These are phyloP conservation scores for Bipolaris cookei DNA, from an alignment of 2,329 filamentous ascomycete genomes.

Conservation along the genomic window DNA sequence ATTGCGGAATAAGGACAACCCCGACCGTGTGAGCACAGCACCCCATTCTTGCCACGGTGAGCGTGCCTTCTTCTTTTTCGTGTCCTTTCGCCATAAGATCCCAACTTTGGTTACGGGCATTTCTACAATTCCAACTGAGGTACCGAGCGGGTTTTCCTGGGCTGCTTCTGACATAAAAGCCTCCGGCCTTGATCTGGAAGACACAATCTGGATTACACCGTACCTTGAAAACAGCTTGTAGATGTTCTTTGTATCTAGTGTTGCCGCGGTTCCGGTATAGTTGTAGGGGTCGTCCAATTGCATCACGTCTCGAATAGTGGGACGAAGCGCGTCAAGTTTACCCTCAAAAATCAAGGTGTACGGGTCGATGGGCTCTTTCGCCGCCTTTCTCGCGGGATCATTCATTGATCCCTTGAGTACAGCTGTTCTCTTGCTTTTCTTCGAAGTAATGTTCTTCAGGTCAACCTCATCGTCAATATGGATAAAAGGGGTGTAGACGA, in stretches of 20 bases:
- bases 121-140: constrained; percentile 86
- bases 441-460: constrained; percentile 72
- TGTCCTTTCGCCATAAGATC: constrained; percentile 90
- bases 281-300: constrained; percentile 89
- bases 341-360: constrained; percentile 93
- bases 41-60: constrained; percentile 99
- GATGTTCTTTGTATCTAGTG: constrained; percentile 78
- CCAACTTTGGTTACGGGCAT: constrained; percentile 98
- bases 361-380: constrained; percentile 89
- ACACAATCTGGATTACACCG: constrained; percentile 92
- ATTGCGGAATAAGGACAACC: constrained; percentile 96
- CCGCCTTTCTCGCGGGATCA: constrained; percentile 68
- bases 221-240: constrained; percentile 91
- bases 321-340: constrained; percentile 80
- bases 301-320: constrained; percentile 90
- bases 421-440: constrained; percentile 74
- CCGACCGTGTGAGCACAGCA: constrained; percentile 92
- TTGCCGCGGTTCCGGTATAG: constrained; percentile 78
- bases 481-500: constrained; percentile 97
- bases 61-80: constrained; percentile 89
- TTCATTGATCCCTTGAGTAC: constrained; percentile 61
- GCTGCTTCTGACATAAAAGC: constrained; percentile 92
- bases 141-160: constrained; percentile 81
- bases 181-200: constrained; percentile 88
- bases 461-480: constrained; percentile 93